These are phyloP conservation scores for Mortierella polycephala DNA, from an alignment of 371 early-diverging fungal genomes.

Conservation along the genomic window DNA sequence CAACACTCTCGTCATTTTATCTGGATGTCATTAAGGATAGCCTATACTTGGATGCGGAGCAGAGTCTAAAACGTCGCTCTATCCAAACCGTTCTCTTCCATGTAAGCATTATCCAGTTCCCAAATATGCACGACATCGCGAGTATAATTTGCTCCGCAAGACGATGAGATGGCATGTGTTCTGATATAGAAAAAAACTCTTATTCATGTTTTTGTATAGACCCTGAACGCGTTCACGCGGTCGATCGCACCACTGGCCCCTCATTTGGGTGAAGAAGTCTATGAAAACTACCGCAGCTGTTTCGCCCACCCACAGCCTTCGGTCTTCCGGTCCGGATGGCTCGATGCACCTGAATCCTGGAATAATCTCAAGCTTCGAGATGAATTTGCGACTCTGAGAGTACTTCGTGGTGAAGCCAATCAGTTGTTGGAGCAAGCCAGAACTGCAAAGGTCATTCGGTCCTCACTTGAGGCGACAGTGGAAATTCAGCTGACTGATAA, in stretches of 20 bases:
- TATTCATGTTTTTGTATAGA: conserved; percentile 30
- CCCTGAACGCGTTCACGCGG: conserved; percentile 69
- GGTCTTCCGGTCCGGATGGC: conserved; percentile 77
- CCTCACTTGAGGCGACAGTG: conserved; percentile 67
- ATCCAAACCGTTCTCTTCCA: conserved; percentile 81
- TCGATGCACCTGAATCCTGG: conserved; percentile 67
- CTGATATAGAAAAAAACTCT: neutral
- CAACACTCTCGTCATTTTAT: conserved; percentile 81
- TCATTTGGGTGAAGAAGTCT: conserved; percentile 84
- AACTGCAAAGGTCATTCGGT: conserved; percentile 68
- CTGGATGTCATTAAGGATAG: conserved; percentile 89
- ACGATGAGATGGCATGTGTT: neutral
- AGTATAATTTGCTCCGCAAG: too few species aligned
- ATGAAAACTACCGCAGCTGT: conserved; percentile 68
- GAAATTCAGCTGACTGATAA: conserved; percentile 51
- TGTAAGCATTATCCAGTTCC: conserved; percentile 36
- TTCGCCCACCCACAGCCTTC: conserved; percentile 60
- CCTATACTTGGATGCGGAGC: conserved; percentile 71
- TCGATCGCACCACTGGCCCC: conserved; percentile 77
- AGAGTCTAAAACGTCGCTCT: conserved; percentile 61
- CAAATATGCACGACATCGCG: too few species aligned
- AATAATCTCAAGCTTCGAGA: conserved; percentile 57
- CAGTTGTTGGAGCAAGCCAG: conserved; percentile 75
- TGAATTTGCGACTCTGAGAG: conserved; percentile 68
- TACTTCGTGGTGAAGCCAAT: conserved; percentile 71